These are phyloP conservation scores for Epicoccum sorghinum DNA, from an alignment of 2,329 filamentous ascomycete species.

Conservation along the genomic window DNA sequence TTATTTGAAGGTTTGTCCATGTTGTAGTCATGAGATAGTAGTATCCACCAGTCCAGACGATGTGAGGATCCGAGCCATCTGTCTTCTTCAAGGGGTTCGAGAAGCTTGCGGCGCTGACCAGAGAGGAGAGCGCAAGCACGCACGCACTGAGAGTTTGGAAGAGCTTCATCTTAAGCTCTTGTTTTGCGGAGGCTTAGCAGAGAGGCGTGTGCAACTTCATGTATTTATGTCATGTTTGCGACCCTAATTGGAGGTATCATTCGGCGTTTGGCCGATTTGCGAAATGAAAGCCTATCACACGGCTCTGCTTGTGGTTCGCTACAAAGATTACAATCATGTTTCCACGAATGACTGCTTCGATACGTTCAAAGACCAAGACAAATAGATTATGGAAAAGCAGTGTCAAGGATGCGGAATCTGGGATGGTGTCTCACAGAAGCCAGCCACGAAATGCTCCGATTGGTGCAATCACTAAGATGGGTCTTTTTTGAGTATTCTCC, in stretches of 20 bases:
- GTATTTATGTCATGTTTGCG: not conserved
- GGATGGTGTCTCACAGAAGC: not conserved
- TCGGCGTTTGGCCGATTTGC: constrained; percentile 10
- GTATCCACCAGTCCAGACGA: constrained; percentile 59
- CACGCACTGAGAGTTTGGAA: constrained; percentile 17
- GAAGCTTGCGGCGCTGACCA: constrained; percentile 49
- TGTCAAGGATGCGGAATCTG: not conserved
- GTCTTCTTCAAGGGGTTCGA: constrained; percentile 60
- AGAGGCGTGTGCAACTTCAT: too few relatives aligned
- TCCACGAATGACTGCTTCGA: constrained; percentile 6
- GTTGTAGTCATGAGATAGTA: constrained; percentile 65
- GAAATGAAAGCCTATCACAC: not conserved
- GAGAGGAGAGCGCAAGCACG: constrained; percentile 24
- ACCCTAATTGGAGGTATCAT: not conserved
- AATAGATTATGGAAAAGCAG: constrained; percentile 5
- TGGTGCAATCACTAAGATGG: not conserved
- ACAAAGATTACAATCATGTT: not conserved
- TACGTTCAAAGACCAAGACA: constrained; percentile 10
- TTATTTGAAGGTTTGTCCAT: constrained; percentile 63
- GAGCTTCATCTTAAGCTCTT: constrained; percentile 19
- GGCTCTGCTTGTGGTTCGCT: not conserved
- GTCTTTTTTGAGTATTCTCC: not conserved
- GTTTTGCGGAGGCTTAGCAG: too few relatives aligned
- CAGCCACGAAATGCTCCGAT: constrained; percentile 8
- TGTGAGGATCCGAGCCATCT: constrained; percentile 60